Base-by-base conservation (phyloP, 2,329 filamentous ascomycete genomes). In the Cordyceps tenuipes region DNA sequence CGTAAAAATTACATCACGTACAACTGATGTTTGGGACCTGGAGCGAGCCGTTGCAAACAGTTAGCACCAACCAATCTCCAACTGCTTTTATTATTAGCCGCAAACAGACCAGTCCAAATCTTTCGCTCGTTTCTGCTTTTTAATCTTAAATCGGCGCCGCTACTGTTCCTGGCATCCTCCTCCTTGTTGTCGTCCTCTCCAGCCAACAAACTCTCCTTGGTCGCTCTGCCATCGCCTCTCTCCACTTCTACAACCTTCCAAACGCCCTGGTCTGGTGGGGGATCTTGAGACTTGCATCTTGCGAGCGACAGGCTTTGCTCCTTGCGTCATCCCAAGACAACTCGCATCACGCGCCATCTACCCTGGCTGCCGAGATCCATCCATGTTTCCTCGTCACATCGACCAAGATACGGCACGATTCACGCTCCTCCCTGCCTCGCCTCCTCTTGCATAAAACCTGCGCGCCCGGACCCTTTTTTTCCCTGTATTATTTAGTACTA, bases 251-350 rank as follows among this genome's bases (percentile, higher is more conserved):
- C 50, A 51, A 48, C 57, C 49, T 59, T 59, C 57, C 31, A 39
- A 8, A 10, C 31, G 49, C 49, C 29, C 17, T 29, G 39, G 47
- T 52, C 17, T 29, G 39, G 47, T 52, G 43, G 49, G 47, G 56
- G 48, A 52, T 49, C 26, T 52, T 12, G 44, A 50, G 19, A 51
- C 48, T 23, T 17, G 39, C 56, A 59, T 59, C 52, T 59, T 48
- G 48, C 56, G 48, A 59, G 48, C 56, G 48, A 59, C 56, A 59
- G 56, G 23, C 56, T 59, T 23, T 52, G 36, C 56, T 59, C 56
- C 48, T 59, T 59, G 56, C 56, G 56, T 52, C 56, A 59, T 59
- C 39, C 56, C 56, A 52, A 52, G 48, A 46, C 48, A 59, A 52
- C 26, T 17, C 8, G 21, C 55, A 50, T 49, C 55, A 57, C 44